Base-by-base conservation (phyloP, 208 protist genomes). In the Leishmania guyanensis region DNA sequence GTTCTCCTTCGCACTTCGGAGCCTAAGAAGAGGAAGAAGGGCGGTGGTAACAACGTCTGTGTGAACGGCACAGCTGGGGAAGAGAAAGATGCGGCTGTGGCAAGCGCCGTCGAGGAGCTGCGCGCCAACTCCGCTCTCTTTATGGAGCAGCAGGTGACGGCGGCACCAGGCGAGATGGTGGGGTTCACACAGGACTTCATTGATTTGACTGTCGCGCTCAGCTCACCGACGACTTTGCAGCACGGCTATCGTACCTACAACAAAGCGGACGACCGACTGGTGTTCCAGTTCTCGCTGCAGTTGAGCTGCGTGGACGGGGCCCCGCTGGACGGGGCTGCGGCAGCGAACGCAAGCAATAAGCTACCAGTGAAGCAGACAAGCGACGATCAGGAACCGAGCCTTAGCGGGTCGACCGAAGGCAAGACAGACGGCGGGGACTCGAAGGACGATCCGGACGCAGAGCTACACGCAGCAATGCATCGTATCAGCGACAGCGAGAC, bases 181-280 rank as follows among this genome's bases (percentile, higher is more conserved):
- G 91, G 90, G 46, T 93, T 95, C 84, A 72, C 80, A 20, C 82
- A 90, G 29, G 77, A 85, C 72, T 93, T 97, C 80, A 73, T 95
- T 53, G 46, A 50, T 6, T 70, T 94, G 10, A 75, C 80, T 0
- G 83, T 86, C 17, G 93, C 91, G 36, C 81, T 95, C 16, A 68
- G 80, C 73, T 90, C 88, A 43, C 79, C 85, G 17, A 93, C 89
- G 3, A 89, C 88, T 54, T 73, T 81, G 36, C 84, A 88, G 75
- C 83, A 84, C 72, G 93, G 92, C 26, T 90, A 94, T 69, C 90
- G 93, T 62, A 91, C 91, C 20, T 97, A 94, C 87, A 95, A 91
- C 80, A 74, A 75, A 60, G 74, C 74, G 3, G 90, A 95, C 62
- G 91, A 93, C 72, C 90, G 92, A 43, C 73, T 97, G 17, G 86